phyloP scores from a whole-genome alignment of 371 early-diverging fungal species.

The Paraphysoderma sedebokerense region DNA sequence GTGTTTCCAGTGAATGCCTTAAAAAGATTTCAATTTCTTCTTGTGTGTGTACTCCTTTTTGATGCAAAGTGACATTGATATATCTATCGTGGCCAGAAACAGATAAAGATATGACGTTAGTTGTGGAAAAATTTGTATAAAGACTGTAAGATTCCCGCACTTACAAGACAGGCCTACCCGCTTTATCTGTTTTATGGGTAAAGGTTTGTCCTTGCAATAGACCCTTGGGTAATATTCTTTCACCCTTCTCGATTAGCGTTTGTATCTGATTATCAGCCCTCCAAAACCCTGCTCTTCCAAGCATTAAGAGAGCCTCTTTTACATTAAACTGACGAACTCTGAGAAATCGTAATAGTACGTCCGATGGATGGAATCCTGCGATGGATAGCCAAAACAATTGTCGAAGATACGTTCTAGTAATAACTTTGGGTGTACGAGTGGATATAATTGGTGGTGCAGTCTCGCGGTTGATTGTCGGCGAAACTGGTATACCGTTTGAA shows the following conservation, averaged over 20 bases:
- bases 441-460: too few relatives aligned
- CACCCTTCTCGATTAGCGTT: conserved; percentile 34
- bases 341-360: conserved; percentile 42
- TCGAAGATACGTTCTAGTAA: too few relatives aligned
- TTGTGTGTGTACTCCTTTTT: conserved; percentile 30
- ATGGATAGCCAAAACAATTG: too few relatives aligned
- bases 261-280: conserved; percentile 31
- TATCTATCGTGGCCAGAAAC: too few relatives aligned
- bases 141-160: too few relatives aligned
- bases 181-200: conserved; percentile 20
- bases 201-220: conserved; percentile 27
- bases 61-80: conserved; percentile 37
- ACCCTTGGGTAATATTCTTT: conserved; percentile 20
- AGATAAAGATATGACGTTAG: too few relatives aligned
- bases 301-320: conserved; percentile 41
- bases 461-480: too few relatives aligned
- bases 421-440: too few relatives aligned
- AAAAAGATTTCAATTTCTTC: too few relatives aligned
- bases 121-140: too few relatives aligned
- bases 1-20: too few relatives aligned
- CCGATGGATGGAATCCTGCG: conserved; percentile 46
- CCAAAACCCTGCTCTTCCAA: conserved; percentile 43
- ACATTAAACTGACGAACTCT: conserved; percentile 64
- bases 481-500: too few relatives aligned
- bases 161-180: conserved; percentile 27